phyloP scores from a whole-genome alignment of 2,329 filamentous ascomycete genomes.

The Penicillium sp. region DNA sequence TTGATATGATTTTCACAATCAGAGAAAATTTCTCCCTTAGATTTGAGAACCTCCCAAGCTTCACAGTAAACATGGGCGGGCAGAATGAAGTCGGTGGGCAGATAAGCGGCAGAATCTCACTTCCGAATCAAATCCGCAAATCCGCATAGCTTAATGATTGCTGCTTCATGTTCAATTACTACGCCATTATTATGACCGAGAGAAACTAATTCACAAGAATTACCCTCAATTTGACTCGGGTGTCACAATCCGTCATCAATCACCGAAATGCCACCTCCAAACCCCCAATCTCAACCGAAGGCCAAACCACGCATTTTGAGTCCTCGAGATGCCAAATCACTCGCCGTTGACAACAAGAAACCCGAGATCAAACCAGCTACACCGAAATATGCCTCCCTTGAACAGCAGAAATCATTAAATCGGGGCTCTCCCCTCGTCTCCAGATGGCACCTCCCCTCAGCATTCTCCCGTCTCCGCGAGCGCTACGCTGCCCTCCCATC shows the following conservation, averaged over 20 bases:
- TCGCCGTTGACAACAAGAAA: not conserved
- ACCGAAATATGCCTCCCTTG: not conserved
- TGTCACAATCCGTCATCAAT: not conserved
- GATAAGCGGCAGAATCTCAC: not conserved
- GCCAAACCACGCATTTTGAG: not conserved
- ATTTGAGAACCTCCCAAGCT: too few species aligned
- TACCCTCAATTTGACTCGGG: not conserved
- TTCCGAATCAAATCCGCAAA: not conserved
- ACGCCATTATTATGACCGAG: not conserved
- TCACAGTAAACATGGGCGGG: not conserved
- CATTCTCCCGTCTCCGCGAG: conserved; percentile 28
- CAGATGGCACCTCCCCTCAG: conserved; percentile 13
- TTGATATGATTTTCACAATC: too few species aligned
- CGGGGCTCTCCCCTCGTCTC: conserved; percentile 11
- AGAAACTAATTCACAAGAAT: not conserved
- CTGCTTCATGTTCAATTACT: not conserved
- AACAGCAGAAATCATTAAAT: conserved; percentile 1
- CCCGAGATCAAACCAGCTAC: not conserved
- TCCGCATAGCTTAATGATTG: not conserved
- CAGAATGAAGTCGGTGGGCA: not conserved
- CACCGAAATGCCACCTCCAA: not conserved
- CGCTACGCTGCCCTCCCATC: conserved; percentile 30
- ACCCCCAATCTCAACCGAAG: not conserved
- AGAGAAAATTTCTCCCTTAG: too few species aligned
- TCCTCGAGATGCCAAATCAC: not conserved